phyloP scores from a whole-genome alignment of 805 yeast genomes.

The Lachancea lanzarotensis region DNA sequence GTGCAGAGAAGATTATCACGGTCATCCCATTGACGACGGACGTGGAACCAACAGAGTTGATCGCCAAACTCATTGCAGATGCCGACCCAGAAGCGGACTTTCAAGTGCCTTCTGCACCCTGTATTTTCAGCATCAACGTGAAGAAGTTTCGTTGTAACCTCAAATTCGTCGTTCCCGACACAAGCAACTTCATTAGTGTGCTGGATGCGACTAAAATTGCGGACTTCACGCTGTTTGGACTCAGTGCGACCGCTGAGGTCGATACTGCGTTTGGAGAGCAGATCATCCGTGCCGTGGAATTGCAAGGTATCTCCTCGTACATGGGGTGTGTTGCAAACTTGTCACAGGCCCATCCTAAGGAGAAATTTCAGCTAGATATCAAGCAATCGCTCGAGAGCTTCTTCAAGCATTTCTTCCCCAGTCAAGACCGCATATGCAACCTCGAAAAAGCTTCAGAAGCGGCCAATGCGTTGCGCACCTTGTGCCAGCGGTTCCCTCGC shows the following conservation, averaged over 20 bases:
- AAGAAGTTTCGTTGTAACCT: slow-evolving; percentile 68
- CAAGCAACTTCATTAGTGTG: slow-evolving; percentile 56
- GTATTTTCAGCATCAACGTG: slow-evolving; percentile 47
- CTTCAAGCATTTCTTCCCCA: slow-evolving; percentile 73
- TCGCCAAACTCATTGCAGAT: slow-evolving; percentile 39
- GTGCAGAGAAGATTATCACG: slow-evolving; percentile 79
- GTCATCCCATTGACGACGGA: slow-evolving; percentile 75
- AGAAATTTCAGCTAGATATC: slow-evolving; percentile 68
- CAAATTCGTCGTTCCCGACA: slow-evolving; percentile 67
- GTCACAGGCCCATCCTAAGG: slow-evolving; percentile 58
- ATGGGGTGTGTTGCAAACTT: slow-evolving; percentile 75
- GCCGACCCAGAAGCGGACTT: slow-evolving; percentile 29
- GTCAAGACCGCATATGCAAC: slow-evolving; percentile 68
- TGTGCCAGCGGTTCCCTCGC: slow-evolving; percentile 84
- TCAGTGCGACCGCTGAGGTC: slow-evolving; percentile 82
- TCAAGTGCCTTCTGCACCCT: slow-evolving; percentile 33
- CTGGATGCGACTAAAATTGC: slow-evolving; percentile 85
- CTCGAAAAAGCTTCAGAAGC: slow-evolving; percentile 64
- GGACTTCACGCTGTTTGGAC: slow-evolving; percentile 83
- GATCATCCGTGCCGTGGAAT: slow-evolving; percentile 75
- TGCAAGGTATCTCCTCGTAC: slow-evolving; percentile 85
- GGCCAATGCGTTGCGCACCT: slow-evolving; percentile 59
- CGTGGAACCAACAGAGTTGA: slow-evolving; percentile 49
- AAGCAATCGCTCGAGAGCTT: slow-evolving; percentile 57
- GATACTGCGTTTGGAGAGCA: slow-evolving; percentile 79